Percentiles rank a stretch among this genome's conserved stretches.
Conservation (phyloP, 768 basidiomycete species). For the Hirschioporus abietinus region DNA sequence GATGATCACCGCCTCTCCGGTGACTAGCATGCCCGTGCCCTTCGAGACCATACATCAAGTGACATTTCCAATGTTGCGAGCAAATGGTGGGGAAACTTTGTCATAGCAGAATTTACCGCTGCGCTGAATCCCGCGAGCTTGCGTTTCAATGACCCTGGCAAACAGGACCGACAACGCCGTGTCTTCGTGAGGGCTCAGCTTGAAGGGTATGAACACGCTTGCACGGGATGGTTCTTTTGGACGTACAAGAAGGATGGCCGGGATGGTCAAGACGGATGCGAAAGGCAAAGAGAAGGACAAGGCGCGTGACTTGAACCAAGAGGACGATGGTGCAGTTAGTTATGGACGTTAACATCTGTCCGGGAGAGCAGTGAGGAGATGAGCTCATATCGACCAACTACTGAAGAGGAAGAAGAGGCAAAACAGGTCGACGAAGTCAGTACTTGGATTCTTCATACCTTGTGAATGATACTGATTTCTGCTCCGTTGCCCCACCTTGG, state of each 20-base stretch:
- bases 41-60: conserved; percentile 35
- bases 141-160: conserved; percentile 32
- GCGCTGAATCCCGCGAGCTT: conserved; percentile 61
- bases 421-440: conserved; percentile 68
- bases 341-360: not conserved
- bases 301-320: conserved; percentile 22
- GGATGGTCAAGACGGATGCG: conserved; percentile 64
- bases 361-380: conserved; percentile 17
- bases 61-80: conserved; percentile 35
- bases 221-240: conserved; percentile 83
- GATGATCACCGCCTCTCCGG: conserved; percentile 51
- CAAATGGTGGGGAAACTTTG: conserved; percentile 41
- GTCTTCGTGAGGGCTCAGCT: conserved; percentile 61
- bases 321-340: conserved; percentile 26
- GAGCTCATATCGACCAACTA: conserved; percentile 57
- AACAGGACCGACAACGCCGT: conserved; percentile 37
- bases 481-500: conserved; percentile 2
- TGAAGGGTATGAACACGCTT: conserved; percentile 52
- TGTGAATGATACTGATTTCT: conserved; percentile 2
- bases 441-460: conserved; percentile 14
- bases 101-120: conserved; percentile 79
- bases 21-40: conserved; percentile 44
- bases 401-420: conserved; percentile 62
- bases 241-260: conserved; percentile 70
- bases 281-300: conserved; percentile 23